Evolutionary conservation across 2,329 filamentous ascomycete species (phyloP).

Genomic region (Ceratocystis alfenasii): DNA sequence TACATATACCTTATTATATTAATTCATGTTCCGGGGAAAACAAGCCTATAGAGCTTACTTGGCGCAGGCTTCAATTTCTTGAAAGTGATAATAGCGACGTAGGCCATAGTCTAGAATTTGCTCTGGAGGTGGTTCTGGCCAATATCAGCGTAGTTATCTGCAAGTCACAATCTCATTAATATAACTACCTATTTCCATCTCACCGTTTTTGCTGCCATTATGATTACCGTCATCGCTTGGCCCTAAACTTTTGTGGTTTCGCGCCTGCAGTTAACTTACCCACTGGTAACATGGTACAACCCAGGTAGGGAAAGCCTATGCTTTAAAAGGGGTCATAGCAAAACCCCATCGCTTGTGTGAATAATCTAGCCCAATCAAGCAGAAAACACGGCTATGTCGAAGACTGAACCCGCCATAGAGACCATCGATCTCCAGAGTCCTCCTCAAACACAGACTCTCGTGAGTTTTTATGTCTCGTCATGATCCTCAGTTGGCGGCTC

Average conservation of each 20-base stretch:
- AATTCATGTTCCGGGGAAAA: too few relatives aligned
- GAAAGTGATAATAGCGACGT: too few relatives aligned
- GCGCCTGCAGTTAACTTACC: neutral
- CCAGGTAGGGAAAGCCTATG: neutral
- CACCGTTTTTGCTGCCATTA: neutral
- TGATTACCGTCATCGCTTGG: too few relatives aligned
- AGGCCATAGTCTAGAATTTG: too few relatives aligned
- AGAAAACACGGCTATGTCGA: neutral
- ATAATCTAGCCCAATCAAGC: neutral
- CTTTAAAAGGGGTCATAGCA: neutral
- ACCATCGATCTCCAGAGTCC: too few relatives aligned
- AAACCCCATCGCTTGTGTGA: neutral
- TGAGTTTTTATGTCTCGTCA: neutral
- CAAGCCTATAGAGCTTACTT: too few relatives aligned
- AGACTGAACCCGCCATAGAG: too few relatives aligned
- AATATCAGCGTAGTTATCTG: neutral
- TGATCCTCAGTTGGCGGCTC: neutral
- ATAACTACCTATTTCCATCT: neutral
- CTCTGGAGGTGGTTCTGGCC: neutral
- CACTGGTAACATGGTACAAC: neutral
- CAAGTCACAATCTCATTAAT: neutral
- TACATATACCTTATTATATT: too few relatives aligned
- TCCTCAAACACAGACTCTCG: neutral
- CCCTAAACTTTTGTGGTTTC: neutral
- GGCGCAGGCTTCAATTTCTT: too few relatives aligned